Base-by-base conservation (phyloP, 805 yeast genomes). In the Naumovozyma dairenensis region DNA sequence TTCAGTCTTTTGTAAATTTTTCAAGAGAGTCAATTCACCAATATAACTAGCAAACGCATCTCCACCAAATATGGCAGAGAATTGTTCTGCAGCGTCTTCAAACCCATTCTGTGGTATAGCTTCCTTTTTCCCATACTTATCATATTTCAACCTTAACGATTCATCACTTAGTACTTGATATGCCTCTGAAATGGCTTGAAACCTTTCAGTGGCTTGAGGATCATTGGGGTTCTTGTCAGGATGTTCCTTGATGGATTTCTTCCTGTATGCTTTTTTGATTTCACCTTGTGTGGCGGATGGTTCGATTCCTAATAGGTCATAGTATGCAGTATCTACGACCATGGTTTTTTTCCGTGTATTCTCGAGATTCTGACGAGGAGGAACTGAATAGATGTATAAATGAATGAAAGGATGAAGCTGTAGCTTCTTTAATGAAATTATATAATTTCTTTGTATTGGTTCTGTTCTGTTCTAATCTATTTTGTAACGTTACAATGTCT, bases 1-100 rank as follows among this genome's bases (percentile, higher is more conserved):
- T 39, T 71, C 69, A 30, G 72, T 63, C 53, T 79, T 77, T 26
- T 80, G 71, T 53, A 92, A 61, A 46, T 86, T 93, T 48, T 74
- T 75, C 51, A 92, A 58, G 54, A 87, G 66, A 19, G 86, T 72
- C 40, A 86, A 62, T 54, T 92, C 95, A 4, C 98, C 98, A 47
- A 89, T 83, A 69, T 86, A 79, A 31, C 79, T 77, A 21, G 66
- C 71, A 58, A 87, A 86, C 2, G 92, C 93, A 36, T 81, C 94
- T 31, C 96, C 96, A 29, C 96, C 96, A 58, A 86, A 78, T 38
- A 79, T 77, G 62, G 69, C 69, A 4, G 78, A 66, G 53, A 78
- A 79, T 46, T 77, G 75, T 49, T 78, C 85, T 27, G 72, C 65
- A 2, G 89, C 82, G 53, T 80, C 89, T 42, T 76, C 84, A 48